A percentile compares a stretch with the other conserved stretches of the same genome.
phyloP scores from a whole-genome alignment of 495 filamentous ascomycete species.

The Neurospora sp. region DNA sequence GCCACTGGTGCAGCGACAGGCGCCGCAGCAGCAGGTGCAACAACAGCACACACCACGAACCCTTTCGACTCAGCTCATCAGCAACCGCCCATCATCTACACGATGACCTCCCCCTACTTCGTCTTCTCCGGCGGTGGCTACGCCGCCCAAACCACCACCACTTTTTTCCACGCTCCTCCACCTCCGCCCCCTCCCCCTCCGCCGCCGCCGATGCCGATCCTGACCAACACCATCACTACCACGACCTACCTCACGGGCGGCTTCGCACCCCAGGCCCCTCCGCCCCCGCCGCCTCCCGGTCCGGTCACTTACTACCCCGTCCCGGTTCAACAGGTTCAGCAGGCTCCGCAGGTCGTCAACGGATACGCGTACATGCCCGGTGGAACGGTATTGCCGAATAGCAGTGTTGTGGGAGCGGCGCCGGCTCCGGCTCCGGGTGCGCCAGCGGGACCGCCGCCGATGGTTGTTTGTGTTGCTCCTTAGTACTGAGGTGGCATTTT shows the following conservation, averaged over 20 bases:
- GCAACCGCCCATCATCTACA: not conserved
- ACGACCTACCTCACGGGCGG: conserved; percentile 1
- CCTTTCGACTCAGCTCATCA: not conserved
- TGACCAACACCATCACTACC: not conserved
- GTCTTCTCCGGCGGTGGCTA: not conserved
- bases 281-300: not conserved
- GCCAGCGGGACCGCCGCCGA: not conserved
- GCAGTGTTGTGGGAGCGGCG: not conserved
- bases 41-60: not conserved
- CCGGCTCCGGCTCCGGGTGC: conserved; percentile 2
- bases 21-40: not conserved
- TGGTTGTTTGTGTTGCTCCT: not conserved
- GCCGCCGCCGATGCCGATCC: not conserved
- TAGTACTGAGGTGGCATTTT: not conserved
- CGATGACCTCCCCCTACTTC: not conserved
- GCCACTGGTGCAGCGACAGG: not conserved
- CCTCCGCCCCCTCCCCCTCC: not conserved
- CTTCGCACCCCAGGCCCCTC: not conserved
- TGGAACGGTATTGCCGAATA: not conserved
- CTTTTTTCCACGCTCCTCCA: not conserved
- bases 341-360: not conserved
- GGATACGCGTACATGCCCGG: not conserved
- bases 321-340: conserved; percentile 4
- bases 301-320: not conserved
- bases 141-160: not conserved